Conservation (phyloP, 129 eudicot species). For the Apium graveolens region DNA sequence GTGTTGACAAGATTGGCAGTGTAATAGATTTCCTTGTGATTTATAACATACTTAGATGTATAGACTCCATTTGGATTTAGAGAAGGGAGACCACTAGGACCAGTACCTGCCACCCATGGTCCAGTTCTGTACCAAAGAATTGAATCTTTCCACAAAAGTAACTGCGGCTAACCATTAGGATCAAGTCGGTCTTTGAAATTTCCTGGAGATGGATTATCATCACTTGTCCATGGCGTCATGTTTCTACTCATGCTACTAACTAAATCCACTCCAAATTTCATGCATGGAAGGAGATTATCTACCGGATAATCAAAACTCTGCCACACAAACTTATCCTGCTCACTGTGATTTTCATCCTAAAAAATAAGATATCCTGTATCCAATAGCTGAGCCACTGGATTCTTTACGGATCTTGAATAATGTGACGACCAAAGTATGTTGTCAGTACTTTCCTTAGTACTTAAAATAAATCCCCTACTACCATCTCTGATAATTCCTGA, state of each 20-base stretch:
- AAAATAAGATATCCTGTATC: constrained; percentile 1
- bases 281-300: background rate
- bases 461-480: background rate
- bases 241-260: background rate
- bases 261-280: background rate
- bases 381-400: background rate
- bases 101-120: background rate
- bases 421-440: background rate
- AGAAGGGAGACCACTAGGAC: background rate
- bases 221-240: background rate
- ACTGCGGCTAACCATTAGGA: background rate
- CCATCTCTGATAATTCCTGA: background rate
- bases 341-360: background rate
- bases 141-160: background rate
- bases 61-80: background rate
- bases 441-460: background rate
- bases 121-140: background rate
- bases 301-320: background rate
- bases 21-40: background rate
- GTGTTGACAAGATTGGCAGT: background rate
- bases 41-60: background rate
- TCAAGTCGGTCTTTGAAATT: background rate
- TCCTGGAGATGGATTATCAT: background rate
- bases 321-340: background rate
- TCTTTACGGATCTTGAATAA: background rate